phyloP scores from a whole-genome alignment of 148 eudicot species.

The Tetragonia tetragonoides region DNA sequence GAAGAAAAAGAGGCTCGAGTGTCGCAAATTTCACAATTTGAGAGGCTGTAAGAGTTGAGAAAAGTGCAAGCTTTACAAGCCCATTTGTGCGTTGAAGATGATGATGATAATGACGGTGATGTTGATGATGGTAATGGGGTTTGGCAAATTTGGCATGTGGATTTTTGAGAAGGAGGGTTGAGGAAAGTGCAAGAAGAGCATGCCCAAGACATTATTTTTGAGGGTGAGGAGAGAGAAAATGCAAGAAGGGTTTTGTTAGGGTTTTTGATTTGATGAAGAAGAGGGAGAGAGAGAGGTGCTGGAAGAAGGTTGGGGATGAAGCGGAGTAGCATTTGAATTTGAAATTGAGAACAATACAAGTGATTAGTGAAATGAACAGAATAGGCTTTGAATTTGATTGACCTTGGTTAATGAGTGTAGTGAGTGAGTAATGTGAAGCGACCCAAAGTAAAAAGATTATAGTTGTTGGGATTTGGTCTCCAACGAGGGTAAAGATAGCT shows the following conservation, averaged over 20 bases:
- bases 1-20: slow-evolving; percentile 43
- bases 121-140: slow-evolving; percentile 31
- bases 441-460: too few species aligned
- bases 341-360: neutral
- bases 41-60: slow-evolving; percentile 45
- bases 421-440: too few species aligned
- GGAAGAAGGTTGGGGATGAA: slow-evolving; percentile 7
- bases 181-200: slow-evolving; percentile 74
- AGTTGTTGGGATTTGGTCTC: too few species aligned
- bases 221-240: neutral
- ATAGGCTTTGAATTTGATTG: too few species aligned
- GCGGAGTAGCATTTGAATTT: slow-evolving; percentile 26
- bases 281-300: neutral
- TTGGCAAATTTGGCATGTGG: slow-evolving; percentile 60
- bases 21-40: slow-evolving; percentile 61
- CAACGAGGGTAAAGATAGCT: too few species aligned
- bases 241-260: slow-evolving; percentile 31
- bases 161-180: slow-evolving; percentile 57
- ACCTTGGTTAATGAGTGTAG: too few species aligned
- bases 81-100: slow-evolving; percentile 54
- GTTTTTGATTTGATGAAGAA: slow-evolving; percentile 26
- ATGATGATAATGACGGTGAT: slow-evolving; percentile 26
- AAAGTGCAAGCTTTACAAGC: slow-evolving; percentile 82
- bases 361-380: too few species aligned
- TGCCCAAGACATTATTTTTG: slow-evolving; percentile 44